Base-by-base conservation (phyloP, 192 early-diverging fungal species). In the Cladochytrium replicatum region DNA sequence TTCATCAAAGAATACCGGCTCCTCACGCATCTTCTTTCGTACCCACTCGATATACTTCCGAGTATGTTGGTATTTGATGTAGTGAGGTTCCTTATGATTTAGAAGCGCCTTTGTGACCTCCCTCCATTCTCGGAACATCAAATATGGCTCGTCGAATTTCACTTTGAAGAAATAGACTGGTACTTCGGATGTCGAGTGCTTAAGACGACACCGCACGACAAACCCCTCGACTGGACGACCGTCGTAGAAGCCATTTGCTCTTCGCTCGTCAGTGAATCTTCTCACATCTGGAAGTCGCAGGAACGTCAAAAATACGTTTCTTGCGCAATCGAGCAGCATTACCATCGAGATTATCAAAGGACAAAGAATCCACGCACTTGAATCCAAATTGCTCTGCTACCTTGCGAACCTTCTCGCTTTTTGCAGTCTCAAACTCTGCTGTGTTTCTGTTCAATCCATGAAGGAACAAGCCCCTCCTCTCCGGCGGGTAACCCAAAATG, bases 41-140 rank as follows among this genome's bases (percentile, higher is more conserved):
- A 87, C 78, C 87, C 89, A 98, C 1, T 76, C 68, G 15, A 72
- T 71, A 53, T 98, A 98, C 17, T 64, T 45, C 42, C 69, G 63
- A 30, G 79, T 88, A 29, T 89, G 55, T n/a, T n/a, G n/a, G 48
- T 58, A 66, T 15, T 55, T 55, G 26, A 49, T 50, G 43, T 53
- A 63, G 44, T 22, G 44, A n/a, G 25, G 19, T 2, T 76, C 50
- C 29, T 66, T 61, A 6, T 62, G 62, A 5, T 41, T 28, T 5
- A 87, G 51, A 0, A 90, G 46, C 13, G 46, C 47, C 53, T 81
- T 84, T 5, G 94, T 98, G 4, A 92, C 54, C 53, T 96, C 92
- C n/a, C 94, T 74, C 87, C 93, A 98, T 45, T 98, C 94, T 22
- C 91, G 77, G 67, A 86, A 98, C 79, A 92, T 83, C 28, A 96